Evolutionary conservation across 208 protist species (phyloP), one percentile per base, ranked within the genome.

Genomic region (Leishmania mexicana): DNA sequence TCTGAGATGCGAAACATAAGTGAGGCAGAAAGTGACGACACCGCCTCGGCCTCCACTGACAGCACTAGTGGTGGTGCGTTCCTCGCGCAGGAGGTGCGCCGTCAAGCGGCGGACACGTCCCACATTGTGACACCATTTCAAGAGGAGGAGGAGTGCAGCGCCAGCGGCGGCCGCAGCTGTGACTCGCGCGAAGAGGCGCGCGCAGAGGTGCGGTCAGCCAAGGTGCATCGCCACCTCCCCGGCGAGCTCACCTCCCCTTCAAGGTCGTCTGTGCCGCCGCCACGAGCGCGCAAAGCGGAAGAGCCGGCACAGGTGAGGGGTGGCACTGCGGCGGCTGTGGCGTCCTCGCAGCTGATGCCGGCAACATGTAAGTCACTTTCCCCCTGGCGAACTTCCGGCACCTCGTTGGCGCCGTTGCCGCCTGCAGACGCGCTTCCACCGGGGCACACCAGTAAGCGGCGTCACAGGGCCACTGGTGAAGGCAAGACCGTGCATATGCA

Each of bases 51-150:
- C 13, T 21, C 28, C 45, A 7, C 24, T 49, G 49, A 19, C 21
- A n/a, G 31, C 35, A 58, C 38, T 31, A 35, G 15, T 47, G 58
- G 24, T 58, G 45, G 31, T 31, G 28, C 76, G 51, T 45, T 70
- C 40, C 81, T 90, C 31, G 86, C 81, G 10, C 64, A 80, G 72
- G 86, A 90, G 80, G 71, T 89, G 62, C 83, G 72, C 3, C 42
- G 84, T 62, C 87, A 90, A 79, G 78, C 84, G 21, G 51, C 65
- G 13, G 87, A 90, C 78, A 79, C 73, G 5, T 67, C 78, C 24
- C 78, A 81, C 35, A 40, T 92, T 21, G 81, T 76, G 24, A 84
- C 80, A 17, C 86, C 89, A 3, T 90, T 88, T 47, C 75, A 81
- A 51, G 83, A 89, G 54, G 79, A 64, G 2, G n/a, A 31, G 15